phyloP scores from a whole-genome alignment of 176 grass and related monocot genomes.

The Aegilops bicornis region DNA sequence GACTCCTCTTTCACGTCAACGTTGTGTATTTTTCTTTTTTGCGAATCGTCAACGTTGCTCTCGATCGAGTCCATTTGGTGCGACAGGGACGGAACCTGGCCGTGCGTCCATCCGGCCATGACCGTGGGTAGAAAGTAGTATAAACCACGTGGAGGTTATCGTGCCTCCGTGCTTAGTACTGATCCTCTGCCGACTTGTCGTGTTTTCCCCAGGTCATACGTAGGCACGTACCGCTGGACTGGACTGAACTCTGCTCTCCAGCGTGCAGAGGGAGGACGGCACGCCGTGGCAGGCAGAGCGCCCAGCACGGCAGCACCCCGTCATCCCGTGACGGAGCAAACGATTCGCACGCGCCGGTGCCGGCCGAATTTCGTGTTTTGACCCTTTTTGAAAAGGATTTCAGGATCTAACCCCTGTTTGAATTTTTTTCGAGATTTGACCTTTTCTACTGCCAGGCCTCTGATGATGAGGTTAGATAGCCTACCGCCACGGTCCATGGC shows the following conservation, averaged over 20 bases:
- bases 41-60: slow-evolving; percentile 8
- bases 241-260: too few relatives aligned
- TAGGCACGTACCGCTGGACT: too few relatives aligned
- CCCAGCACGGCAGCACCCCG: neutral
- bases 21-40: neutral
- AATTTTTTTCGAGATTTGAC: too few relatives aligned
- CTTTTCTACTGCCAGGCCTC: too few relatives aligned
- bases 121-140: neutral
- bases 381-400: too few relatives aligned
- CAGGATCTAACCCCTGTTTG: too few relatives aligned
- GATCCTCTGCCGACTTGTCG: neutral
- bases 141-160: neutral
- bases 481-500: too few relatives aligned
- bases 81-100: neutral
- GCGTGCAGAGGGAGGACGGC: neutral
- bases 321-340: slow-evolving; percentile 3
- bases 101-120: neutral
- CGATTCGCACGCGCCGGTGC: neutral
- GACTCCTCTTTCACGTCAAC: neutral
- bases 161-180: too few relatives aligned
- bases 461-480: too few relatives aligned
- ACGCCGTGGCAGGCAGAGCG: neutral
- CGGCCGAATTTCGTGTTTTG: too few relatives aligned
- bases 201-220: neutral
- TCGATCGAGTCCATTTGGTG: neutral